Evolutionary conservation across 306 rosid genomes (phyloP).

Genomic region (Spatholobus suberectus): DNA sequence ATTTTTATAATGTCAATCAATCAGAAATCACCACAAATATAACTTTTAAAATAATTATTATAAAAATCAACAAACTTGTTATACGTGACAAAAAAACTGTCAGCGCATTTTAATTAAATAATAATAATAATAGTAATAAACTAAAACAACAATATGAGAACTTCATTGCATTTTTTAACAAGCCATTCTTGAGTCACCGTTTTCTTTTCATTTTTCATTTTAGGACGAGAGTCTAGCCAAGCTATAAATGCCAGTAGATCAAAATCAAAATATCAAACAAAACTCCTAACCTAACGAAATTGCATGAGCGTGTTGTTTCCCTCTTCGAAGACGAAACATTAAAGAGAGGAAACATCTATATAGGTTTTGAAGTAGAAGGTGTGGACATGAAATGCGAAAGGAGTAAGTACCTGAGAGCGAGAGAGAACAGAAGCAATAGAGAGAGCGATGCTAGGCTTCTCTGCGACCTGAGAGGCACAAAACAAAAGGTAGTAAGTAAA

Average conservation of each 20-base stretch:
- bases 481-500: constrained; percentile 13
- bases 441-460: constrained; percentile 96
- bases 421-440: constrained; percentile 87
- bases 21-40: too few species aligned
- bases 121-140: not conserved
- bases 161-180: not conserved
- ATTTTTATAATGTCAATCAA: not conserved
- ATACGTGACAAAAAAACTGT: not conserved
- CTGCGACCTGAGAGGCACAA: constrained; percentile 67
- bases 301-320: not conserved
- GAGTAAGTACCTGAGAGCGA: constrained; percentile 59
- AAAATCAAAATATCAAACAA: not conserved
- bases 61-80: not conserved
- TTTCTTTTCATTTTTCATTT: not conserved
- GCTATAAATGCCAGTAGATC: not conserved
- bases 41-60: too few species aligned
- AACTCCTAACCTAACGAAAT: not conserved
- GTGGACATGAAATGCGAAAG: not conserved
- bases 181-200: not conserved
- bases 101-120: not conserved
- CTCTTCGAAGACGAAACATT: not conserved
- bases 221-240: not conserved
- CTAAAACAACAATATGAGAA: not conserved
- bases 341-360: not conserved
- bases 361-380: not conserved